These are phyloP conservation scores for Lecanoromycetidae sp. DNA, from an alignment of 2,329 filamentous ascomycete genomes.

Conservation along the genomic window DNA sequence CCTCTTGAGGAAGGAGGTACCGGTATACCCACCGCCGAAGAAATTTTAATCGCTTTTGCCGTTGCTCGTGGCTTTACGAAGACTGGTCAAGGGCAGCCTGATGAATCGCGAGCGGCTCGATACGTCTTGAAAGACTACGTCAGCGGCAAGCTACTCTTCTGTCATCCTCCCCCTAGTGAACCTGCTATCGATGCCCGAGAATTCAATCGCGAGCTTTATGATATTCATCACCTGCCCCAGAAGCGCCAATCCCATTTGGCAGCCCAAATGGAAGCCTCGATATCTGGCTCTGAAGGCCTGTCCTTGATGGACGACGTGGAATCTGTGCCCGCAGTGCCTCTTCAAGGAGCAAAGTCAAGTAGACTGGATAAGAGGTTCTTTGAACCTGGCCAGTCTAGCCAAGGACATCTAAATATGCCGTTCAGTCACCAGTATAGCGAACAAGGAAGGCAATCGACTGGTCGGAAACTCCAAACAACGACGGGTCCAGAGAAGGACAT, in stretches of 20 bases:
- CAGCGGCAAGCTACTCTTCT: conserved; percentile 86
- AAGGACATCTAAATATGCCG: conserved; percentile 60
- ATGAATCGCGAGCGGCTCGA: conserved; percentile 82
- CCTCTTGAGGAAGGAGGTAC: conserved; percentile 87
- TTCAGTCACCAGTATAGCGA: conserved; percentile 85
- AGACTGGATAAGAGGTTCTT: conserved; percentile 87
- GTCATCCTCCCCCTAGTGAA: conserved; percentile 67
- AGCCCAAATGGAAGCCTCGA: conserved; percentile 30
- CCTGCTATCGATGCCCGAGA: conserved; percentile 52
- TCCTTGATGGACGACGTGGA: conserved; percentile 32
- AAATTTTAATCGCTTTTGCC: conserved; percentile 77
- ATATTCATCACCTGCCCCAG: conserved; percentile 65
- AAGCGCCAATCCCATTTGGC: conserved; percentile 60
- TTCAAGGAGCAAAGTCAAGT: conserved; percentile 58
- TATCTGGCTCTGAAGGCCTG: conserved; percentile 28
- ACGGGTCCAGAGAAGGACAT: conserved; percentile 73
- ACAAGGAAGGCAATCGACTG: conserved; percentile 71
- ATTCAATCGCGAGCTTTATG: conserved; percentile 87
- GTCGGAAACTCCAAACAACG: conserved; percentile 68
- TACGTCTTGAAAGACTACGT: conserved; percentile 95
- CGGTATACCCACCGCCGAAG: conserved; percentile 69
- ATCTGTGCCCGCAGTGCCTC: conserved; percentile 18
- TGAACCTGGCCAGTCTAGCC: conserved; percentile 47
- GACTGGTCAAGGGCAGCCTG: conserved; percentile 76
- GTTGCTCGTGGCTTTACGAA: conserved; percentile 82